phyloP scores from a whole-genome alignment of 148 eudicot genomes.

The Polygonum maritimum region DNA sequence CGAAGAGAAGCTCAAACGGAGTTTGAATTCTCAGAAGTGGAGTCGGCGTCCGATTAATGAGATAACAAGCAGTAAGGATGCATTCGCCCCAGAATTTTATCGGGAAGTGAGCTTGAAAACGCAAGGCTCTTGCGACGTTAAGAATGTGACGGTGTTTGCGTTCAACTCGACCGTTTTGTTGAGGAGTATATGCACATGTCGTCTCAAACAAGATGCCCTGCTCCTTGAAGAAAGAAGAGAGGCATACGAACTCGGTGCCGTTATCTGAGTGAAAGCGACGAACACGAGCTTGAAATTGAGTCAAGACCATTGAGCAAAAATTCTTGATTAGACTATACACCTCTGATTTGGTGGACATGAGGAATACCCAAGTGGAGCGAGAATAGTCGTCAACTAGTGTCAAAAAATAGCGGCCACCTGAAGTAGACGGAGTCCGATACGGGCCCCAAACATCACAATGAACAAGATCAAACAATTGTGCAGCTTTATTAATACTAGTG shows the following conservation, averaged over 20 bases:
- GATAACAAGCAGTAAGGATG: not conserved
- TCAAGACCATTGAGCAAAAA: not conserved
- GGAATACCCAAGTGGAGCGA: not conserved
- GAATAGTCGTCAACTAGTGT: conserved; percentile 4
- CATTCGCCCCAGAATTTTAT: conserved; percentile 8
- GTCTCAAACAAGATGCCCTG: not conserved
- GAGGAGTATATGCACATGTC: not conserved
- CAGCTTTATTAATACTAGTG: not conserved
- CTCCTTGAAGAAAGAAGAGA: not conserved
- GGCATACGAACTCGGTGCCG: not conserved
- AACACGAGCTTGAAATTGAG: not conserved
- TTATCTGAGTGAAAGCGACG: conserved; percentile 2
- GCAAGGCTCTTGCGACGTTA: not conserved
- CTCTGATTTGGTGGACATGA: not conserved
- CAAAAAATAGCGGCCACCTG: not conserved
- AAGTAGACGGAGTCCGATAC: not conserved
- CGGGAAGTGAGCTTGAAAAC: conserved; percentile 4
- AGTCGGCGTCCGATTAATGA: not conserved
- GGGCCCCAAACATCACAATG: conserved; percentile 16
- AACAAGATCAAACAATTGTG: not conserved
- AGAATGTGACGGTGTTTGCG: conserved; percentile 9
- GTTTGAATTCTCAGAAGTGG: not conserved
- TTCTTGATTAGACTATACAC: not conserved
- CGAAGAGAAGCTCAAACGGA: conserved; percentile 2
- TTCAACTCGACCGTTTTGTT: not conserved